Conservation (phyloP, 371 early-diverging fungal species). For the Lichtheimia hyalospora region DNA sequence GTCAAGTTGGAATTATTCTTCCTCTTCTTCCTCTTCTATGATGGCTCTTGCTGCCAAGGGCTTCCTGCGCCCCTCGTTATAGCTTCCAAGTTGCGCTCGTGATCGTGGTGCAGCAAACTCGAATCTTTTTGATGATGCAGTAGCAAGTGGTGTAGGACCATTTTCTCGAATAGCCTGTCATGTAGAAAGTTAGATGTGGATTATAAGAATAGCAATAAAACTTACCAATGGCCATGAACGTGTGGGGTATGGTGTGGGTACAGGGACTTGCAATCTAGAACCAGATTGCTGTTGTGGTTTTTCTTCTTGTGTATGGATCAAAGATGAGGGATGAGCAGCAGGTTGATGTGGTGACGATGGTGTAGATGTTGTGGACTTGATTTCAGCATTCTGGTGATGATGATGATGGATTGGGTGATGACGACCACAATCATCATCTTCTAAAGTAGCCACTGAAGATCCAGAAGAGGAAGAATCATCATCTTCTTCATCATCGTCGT, state of each 20-base stretch:
- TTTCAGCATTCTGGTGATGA: background rate
- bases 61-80: slow-evolving; percentile 18
- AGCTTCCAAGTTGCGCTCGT: slow-evolving; percentile 7
- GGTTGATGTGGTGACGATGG: too few relatives aligned
- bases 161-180: slow-evolving; percentile 14
- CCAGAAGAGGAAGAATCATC: slow-evolving; percentile 6
- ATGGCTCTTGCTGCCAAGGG: slow-evolving; percentile 17
- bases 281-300: background rate
- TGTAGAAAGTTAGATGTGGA: background rate
- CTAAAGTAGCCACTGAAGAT: slow-evolving; percentile 8
- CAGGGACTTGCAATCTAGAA: slow-evolving; percentile 6
- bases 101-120: slow-evolving; percentile 17
- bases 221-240: slow-evolving; percentile 20
- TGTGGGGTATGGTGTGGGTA: slow-evolving; percentile 11
- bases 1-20: slow-evolving; percentile 7
- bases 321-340: too few relatives aligned
- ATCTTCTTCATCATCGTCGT: background rate
- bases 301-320: too few relatives aligned
- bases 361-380: too few relatives aligned
- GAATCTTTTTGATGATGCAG: slow-evolving; percentile 9
- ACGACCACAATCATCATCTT: background rate
- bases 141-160: background rate
- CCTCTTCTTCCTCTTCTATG: slow-evolving; percentile 18
- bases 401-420: background rate
- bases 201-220: background rate